phyloP scores from a whole-genome alignment of 2,329 filamentous ascomycete genomes.

The Diaporthe australafricana region DNA sequence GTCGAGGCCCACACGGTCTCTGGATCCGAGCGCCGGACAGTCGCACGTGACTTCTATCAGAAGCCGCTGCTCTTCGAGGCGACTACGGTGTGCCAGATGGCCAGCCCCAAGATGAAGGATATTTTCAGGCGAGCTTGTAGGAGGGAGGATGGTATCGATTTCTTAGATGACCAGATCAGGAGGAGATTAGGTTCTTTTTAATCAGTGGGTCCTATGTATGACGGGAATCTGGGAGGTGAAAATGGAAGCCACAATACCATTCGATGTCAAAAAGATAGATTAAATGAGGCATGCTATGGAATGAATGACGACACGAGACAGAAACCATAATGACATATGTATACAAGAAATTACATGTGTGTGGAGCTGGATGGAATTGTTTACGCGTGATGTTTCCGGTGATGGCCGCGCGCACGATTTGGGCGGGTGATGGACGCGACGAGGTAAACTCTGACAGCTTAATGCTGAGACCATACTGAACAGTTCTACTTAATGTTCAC shows the following conservation, averaged over 20 bases:
- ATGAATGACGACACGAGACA: slow-evolving; percentile 1
- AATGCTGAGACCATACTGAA: no score
- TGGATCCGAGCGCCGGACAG: slow-evolving; percentile 37
- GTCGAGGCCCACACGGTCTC: slow-evolving; percentile 43
- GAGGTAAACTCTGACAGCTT: no score
- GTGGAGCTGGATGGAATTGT: not conserved
- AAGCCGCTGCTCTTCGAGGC: slow-evolving; percentile 64
- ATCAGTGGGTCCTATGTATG: not conserved
- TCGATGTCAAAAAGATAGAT: slow-evolving; percentile 2
- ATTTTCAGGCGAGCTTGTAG: slow-evolving; percentile 76
- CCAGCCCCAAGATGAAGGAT: slow-evolving; percentile 81
- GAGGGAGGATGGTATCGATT: slow-evolving; percentile 71
- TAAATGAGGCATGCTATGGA: slow-evolving; percentile 8
- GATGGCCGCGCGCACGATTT: not conserved
- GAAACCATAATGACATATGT: not conserved
- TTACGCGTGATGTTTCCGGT: not conserved
- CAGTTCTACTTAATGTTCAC: no score
- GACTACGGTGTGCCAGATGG: slow-evolving; percentile 78
- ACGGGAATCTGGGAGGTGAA: not conserved
- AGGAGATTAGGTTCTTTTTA: slow-evolving; percentile 63
- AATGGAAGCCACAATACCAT: not conserved
- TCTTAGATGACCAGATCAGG: slow-evolving; percentile 67
- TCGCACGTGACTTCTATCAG: slow-evolving; percentile 75
- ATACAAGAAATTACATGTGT: not conserved
- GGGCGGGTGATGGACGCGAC: no score